phyloP scores from a whole-genome alignment of 305 asterid species.

The Plantago rigida region DNA sequence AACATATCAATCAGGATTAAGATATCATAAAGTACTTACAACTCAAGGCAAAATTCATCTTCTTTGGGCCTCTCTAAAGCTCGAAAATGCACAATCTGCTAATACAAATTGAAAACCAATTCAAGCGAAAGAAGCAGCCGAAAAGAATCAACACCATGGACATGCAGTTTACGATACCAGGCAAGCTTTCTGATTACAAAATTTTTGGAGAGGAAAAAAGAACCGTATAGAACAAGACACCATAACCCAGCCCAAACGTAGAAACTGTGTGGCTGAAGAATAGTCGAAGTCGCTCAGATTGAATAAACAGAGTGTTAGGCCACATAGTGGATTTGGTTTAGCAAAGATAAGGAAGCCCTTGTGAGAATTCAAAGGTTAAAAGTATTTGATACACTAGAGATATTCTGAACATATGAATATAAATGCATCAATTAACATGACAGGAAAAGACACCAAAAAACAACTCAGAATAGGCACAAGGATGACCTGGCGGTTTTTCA shows the following conservation, averaged over 20 bases:
- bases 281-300: too few relatives aligned
- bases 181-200: too few relatives aligned
- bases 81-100: slow-evolving; percentile 87
- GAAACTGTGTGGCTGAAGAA: too few relatives aligned
- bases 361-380: neutral
- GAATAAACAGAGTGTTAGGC: neutral
- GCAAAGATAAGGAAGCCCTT: too few relatives aligned
- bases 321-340: neutral
- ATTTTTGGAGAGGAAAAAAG: too few relatives aligned
- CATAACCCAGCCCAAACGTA: too few relatives aligned
- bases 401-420: too few relatives aligned
- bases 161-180: too few relatives aligned
- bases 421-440: neutral
- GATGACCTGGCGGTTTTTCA: slow-evolving; percentile 85
- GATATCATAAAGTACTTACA: slow-evolving; percentile 50
- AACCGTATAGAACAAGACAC: too few relatives aligned
- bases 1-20: slow-evolving; percentile 21
- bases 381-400: neutral
- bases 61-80: slow-evolving; percentile 86
- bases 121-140: slow-evolving; percentile 1
- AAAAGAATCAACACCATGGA: neutral
- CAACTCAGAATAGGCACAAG: slow-evolving; percentile 1
- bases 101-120: slow-evolving; percentile 18
- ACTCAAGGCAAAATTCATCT: slow-evolving; percentile 82
- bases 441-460: slow-evolving; percentile 1